These are phyloP conservation scores for Simplicillium aogashimaense DNA, from an alignment of 2,329 filamentous ascomycete species.

Conservation along the genomic window DNA sequence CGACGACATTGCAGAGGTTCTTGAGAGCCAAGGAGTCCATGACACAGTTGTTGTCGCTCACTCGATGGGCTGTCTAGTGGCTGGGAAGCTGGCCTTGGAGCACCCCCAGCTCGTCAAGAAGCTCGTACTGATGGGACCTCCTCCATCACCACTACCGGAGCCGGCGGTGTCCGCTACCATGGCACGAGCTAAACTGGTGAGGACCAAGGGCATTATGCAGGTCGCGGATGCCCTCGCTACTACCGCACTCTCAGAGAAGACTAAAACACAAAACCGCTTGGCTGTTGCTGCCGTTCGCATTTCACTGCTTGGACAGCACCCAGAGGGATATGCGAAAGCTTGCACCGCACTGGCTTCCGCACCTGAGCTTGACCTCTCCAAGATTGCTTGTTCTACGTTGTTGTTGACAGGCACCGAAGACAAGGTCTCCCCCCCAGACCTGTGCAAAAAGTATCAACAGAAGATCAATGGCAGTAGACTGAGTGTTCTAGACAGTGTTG, in stretches of 20 bases:
- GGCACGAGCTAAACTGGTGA: constrained; percentile 27
- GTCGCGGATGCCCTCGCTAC: constrained; percentile 20
- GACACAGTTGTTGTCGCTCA: constrained; percentile 36
- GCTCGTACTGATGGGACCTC: constrained; percentile 37
- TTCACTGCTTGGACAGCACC: constrained; percentile 35
- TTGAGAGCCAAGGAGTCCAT: constrained; percentile 20
- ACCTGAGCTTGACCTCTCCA: constrained; percentile 19
- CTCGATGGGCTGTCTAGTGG: constrained; percentile 40
- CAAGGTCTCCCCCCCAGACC: constrained; percentile 24
- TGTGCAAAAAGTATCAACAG: constrained; percentile 19
- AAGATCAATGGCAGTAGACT: constrained; percentile 17
- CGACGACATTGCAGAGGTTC: constrained; percentile 28
- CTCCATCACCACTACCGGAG: constrained; percentile 31
- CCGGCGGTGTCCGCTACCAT: constrained; percentile 16
- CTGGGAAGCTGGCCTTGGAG: constrained; percentile 27
- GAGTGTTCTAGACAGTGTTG: constrained; percentile 27
- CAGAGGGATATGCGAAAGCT: constrained; percentile 45
- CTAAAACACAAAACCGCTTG: constrained; percentile 19
- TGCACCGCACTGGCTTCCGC: constrained; percentile 36
- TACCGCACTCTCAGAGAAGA: constrained; percentile 18
- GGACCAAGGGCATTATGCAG: constrained; percentile 31
- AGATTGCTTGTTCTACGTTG: constrained; percentile 21
- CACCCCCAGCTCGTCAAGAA: constrained; percentile 28
- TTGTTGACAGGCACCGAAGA: constrained; percentile 36
- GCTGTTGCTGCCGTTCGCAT: constrained; percentile 29